These are phyloP conservation scores for Trypanosomatidae sp. DNA, from an alignment of 208 protist genomes.

Conservation along the genomic window DNA sequence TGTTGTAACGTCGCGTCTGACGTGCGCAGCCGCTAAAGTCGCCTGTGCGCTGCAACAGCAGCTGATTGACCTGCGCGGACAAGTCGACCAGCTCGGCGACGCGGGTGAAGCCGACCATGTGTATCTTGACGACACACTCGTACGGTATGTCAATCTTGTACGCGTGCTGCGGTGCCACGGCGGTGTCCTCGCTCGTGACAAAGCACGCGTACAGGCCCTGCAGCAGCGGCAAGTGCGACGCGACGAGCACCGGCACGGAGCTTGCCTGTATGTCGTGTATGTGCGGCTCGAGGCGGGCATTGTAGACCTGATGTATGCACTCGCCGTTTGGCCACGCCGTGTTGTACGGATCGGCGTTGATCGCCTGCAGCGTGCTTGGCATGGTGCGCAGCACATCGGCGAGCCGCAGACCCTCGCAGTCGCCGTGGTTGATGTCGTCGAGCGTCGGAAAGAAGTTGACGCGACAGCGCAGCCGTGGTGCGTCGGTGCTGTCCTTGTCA, in stretches of 20 bases:
- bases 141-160: constrained; percentile 66
- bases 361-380: constrained; percentile 58
- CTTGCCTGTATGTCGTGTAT: constrained; percentile 87
- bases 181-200: constrained; percentile 50
- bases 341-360: constrained; percentile 77
- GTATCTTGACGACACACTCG: constrained; percentile 68
- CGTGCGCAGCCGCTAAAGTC: background rate
- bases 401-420: constrained; percentile 71
- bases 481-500: background rate
- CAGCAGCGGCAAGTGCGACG: constrained; percentile 65
- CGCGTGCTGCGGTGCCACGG: constrained; percentile 63
- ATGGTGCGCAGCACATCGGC: constrained; percentile 59
- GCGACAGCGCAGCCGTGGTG: constrained; percentile 28
- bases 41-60: constrained; percentile 8
- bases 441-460: constrained; percentile 78
- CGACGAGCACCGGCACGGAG: constrained; percentile 53
- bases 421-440: constrained; percentile 79
- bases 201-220: constrained; percentile 84
- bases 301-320: constrained; percentile 83
- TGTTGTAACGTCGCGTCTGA: background rate
- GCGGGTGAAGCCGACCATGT: constrained; percentile 39
- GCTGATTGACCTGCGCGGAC: constrained; percentile 26
- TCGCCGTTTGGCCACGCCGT: constrained; percentile 82
- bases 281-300: constrained; percentile 72
- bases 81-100: constrained; percentile 60